Evolutionary conservation across 2,329 filamentous ascomycete genomes (phyloP).

Genomic region (Neonectria neomacrospora): DNA sequence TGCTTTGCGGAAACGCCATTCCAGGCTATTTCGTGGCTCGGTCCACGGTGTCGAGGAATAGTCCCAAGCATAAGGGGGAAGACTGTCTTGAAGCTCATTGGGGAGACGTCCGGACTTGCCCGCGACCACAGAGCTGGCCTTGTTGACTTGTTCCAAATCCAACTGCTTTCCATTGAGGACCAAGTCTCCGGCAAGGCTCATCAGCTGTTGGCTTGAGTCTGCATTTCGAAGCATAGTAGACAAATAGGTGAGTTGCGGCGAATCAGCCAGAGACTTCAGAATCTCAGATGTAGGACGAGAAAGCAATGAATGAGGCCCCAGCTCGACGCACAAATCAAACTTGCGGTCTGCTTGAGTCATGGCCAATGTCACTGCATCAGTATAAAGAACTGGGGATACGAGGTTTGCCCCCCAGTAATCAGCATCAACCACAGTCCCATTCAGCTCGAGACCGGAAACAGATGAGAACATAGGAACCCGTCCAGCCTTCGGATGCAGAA

Average conservation of each 20-base stretch:
- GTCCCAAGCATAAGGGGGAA: constrained; percentile 40
- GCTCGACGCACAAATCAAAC: constrained; percentile 33
- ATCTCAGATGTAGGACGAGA: constrained; percentile 40
- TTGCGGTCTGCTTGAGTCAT: constrained; percentile 30
- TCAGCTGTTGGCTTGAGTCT: constrained; percentile 36
- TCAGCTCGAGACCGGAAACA: constrained; percentile 31
- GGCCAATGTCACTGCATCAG: constrained; percentile 37
- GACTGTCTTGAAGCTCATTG: constrained; percentile 36
- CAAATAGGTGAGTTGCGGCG: constrained; percentile 34
- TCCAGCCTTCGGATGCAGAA: constrained; percentile 30
- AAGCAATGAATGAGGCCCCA: constrained; percentile 37
- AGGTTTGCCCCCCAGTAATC: constrained; percentile 40
- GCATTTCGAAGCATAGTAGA: constrained; percentile 38
- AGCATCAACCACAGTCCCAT: constrained; percentile 36
- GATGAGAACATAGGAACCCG: constrained; percentile 38
- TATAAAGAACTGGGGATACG: constrained; percentile 39
- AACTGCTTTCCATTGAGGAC: constrained; percentile 37
- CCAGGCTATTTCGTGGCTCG: constrained; percentile 36
- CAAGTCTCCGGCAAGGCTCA: constrained; percentile 37
- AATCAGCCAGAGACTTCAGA: constrained; percentile 26
- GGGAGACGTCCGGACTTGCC: constrained; percentile 33
- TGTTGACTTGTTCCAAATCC: constrained; percentile 34
- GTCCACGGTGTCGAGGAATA: constrained; percentile 40
- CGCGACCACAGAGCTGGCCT: constrained; percentile 10
- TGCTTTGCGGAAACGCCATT: constrained; percentile 39